A percentile compares a stretch with the other conserved stretches of the same genome.
Evolutionary conservation across 2,329 filamentous ascomycete species (phyloP).

Genomic region (Chaetomium sp.): DNA sequence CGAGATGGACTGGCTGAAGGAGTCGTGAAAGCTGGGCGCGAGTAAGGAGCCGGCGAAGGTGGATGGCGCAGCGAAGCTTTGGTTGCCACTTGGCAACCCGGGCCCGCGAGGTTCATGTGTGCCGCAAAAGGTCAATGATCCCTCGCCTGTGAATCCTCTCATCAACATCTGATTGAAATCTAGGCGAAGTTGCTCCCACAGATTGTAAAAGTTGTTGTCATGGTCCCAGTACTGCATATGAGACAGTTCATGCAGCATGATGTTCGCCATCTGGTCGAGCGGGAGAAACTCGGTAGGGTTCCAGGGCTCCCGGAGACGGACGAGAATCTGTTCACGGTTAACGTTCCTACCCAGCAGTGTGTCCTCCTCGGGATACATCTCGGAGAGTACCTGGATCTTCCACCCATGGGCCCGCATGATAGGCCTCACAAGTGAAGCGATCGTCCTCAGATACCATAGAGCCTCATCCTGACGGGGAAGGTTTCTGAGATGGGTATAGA

Average conservation of each 20-base stretch:
- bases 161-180: slow-evolving; percentile 75
- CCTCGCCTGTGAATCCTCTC: slow-evolving; percentile 89
- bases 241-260: slow-evolving; percentile 91
- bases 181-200: slow-evolving; percentile 88
- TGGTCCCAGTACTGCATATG: slow-evolving; percentile 86
- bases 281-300: slow-evolving; percentile 78
- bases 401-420: slow-evolving; percentile 88
- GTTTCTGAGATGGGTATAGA: slow-evolving; percentile 52
- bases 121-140: too few species aligned
- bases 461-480: slow-evolving; percentile 54
- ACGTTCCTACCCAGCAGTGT: slow-evolving; percentile 80
- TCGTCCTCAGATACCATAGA: slow-evolving; percentile 68
- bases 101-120: too few species aligned
- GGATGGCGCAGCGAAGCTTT: too few species aligned
- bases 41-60: not conserved
- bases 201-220: slow-evolving; percentile 75
- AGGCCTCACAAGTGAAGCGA: slow-evolving; percentile 88
- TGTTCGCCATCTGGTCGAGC: slow-evolving; percentile 80
- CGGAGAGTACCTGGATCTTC: slow-evolving; percentile 75
- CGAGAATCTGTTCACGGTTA: slow-evolving; percentile 78
- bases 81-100: too few species aligned
- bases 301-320: slow-evolving; percentile 75
- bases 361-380: slow-evolving; percentile 78
- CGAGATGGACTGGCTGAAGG: slow-evolving; percentile 72
- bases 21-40: slow-evolving; percentile 63